Evolutionary conservation across 352 stramenopile species (phyloP), one percentile per base, ranked within the genome.

Genomic region (Phytopythium helicoides): DNA sequence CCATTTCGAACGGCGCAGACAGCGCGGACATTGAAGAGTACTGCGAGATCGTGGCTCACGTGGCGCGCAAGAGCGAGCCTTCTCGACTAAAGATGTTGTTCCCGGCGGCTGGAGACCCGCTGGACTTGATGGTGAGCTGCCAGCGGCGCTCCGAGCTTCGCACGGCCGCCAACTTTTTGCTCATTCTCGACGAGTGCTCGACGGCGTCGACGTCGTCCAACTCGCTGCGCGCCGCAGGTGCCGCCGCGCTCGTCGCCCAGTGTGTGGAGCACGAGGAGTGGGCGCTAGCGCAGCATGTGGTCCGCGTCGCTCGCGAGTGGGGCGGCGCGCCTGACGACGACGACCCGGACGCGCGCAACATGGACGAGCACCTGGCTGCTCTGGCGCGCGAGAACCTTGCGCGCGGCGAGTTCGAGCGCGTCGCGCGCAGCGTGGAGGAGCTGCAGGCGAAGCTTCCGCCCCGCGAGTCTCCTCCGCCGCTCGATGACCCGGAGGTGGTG

Each of bases 251-350:
- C 10, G 49, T 92, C 11, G 71, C 62, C 6, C 66, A 87, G 50
- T 92, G 85, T 59, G 59, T 92, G 25, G 82, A 91, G 50, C 77
- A 91, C 26, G 76, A 91, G 25, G 81, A 94, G 47, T 87, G 76
- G 73, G 55, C 64, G 1, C 61, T 94, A 1, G 85, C 81, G 6
- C 71, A 84, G 44, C 81, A 94, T 36, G 77, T 94, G 0, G 81
- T 92, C 3, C 85, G 85, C 12, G 85, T 94, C 9, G 80, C 82
- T 8, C 76, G 85, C n/a, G 81, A 87, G 40, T 94, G 85, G 85
- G 73, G 87, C 18, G 46, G 46, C 19, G 19, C 28, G 7, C 42
- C 54, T 1, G 40, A 58, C 15, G 62, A 72, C 11, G 36, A 34
- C 9, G 41, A 56, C 4, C 16, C 53, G 12, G 21, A 50, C 6